phyloP scores from a whole-genome alignment of 2,329 filamentous ascomycete genomes.

The Hypoxylon sp. region DNA sequence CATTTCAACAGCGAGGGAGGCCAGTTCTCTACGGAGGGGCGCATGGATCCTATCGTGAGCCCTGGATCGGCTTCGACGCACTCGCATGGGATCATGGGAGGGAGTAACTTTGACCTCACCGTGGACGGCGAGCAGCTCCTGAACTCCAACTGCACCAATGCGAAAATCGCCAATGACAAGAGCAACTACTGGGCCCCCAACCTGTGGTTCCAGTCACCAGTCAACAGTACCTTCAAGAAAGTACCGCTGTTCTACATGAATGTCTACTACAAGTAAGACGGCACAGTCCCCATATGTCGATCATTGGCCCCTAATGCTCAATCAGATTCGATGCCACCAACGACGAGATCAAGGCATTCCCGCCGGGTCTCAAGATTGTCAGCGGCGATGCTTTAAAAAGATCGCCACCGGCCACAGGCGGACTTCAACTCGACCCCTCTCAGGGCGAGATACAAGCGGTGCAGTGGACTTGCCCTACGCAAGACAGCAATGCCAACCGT shows the following conservation, averaged over 20 bases:
- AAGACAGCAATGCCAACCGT: slow-evolving; percentile 53
- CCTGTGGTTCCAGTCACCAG: slow-evolving; percentile 70
- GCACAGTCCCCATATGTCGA: neutral
- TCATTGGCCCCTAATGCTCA: neutral
- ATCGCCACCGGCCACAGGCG: slow-evolving; percentile 60
- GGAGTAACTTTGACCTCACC: slow-evolving; percentile 68
- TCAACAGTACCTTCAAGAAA: slow-evolving; percentile 67
- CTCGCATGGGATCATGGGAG: slow-evolving; percentile 74
- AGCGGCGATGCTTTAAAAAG: slow-evolving; percentile 68
- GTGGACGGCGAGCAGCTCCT: slow-evolving; percentile 67
- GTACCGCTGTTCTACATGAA: slow-evolving; percentile 77
- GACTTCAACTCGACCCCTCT: slow-evolving; percentile 57
- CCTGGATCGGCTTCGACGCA: slow-evolving; percentile 67
- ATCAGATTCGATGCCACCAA: slow-evolving; percentile 65
- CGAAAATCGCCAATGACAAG: slow-evolving; percentile 70
- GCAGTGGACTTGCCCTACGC: slow-evolving; percentile 66
- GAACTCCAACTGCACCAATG: slow-evolving; percentile 72
- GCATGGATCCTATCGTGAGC: slow-evolving; percentile 71
- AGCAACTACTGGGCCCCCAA: slow-evolving; percentile 80
- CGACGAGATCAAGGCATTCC: slow-evolving; percentile 73
- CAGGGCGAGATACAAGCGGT: slow-evolving; percentile 61
- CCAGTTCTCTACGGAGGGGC: slow-evolving; percentile 64
- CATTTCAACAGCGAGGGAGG: slow-evolving; percentile 67
- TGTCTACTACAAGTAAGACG: slow-evolving; percentile 74
- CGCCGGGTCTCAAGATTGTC: slow-evolving; percentile 73